Evolutionary conservation across 805 yeast genomes (phyloP), one percentile per base, ranked within the genome.

Genomic region (Candida argentea): DNA sequence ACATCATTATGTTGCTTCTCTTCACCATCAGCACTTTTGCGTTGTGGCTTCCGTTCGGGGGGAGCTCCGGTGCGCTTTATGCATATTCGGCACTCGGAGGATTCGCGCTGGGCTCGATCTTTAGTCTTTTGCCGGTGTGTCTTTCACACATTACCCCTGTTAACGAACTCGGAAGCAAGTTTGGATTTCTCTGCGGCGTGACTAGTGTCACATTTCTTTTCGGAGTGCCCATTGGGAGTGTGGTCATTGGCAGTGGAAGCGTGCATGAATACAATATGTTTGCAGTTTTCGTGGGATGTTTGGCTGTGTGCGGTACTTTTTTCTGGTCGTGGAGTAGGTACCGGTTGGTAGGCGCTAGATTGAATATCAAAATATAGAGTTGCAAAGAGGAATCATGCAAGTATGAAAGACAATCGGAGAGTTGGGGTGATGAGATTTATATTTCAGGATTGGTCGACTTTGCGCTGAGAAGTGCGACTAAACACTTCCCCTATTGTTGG

Each of bases 21-120:
- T 55, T 70, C n/a, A 52, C 65, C 1, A 8, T 76, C 0, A 47
- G 70, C 12, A 59, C 71, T 3, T 54, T 78, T 26, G 58, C 61
- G 0, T 41, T 78, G n/a, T 77, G 86, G 86, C 50, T 76, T 13
- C 86, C 87, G 1, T 67, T 75, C 31, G 85, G 83, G 1, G 32
- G 44, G 6, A 38, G 47, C 27, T 30, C 56, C 16, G 51, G 50
- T 2, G 65, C 59, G 0, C 49, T 76, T 29, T 67, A 71, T 37
- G 59, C 61, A 0, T 79, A 76, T 46, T 55, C 76, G 5, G 66
- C 60, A 0, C 27, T 67, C 3, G 70, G 67, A 42, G 86, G 86
- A 0, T 70, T 76, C 39, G 63, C 67, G 32, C 60, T 70, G 17
- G 75, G 84, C 3, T 68, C 80, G 12, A 70, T 79, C 4, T 54